These are phyloP conservation scores for Dioscorea alata DNA, from an alignment of 106 monocot genomes.

Conservation along the genomic window DNA sequence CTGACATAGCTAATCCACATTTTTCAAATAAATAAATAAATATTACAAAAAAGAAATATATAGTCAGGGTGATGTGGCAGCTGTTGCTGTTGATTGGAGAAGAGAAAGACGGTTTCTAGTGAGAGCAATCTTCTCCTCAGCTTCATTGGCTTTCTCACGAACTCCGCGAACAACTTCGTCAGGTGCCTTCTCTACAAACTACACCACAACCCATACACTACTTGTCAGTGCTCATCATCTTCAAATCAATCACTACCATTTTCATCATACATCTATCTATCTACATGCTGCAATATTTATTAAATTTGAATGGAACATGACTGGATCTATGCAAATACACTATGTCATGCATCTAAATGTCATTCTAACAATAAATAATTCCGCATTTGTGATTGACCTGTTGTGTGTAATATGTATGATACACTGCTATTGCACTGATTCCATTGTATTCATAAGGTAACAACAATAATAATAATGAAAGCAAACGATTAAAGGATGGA, in stretches of 20 bases:
- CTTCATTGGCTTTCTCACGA: conserved; percentile 66
- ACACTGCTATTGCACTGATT: too few relatives aligned
- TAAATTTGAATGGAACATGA: not conserved
- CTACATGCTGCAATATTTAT: not conserved
- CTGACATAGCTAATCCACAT: too few relatives aligned
- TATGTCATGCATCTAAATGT: too few relatives aligned
- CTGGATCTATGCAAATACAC: not conserved
- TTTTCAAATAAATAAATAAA: too few relatives aligned
- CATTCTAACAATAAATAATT: too few relatives aligned
- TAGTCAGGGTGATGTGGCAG: not conserved
- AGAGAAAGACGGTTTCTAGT: conserved; percentile 74
- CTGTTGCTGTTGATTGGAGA: conserved; percentile 56
- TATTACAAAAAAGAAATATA: too few relatives aligned
- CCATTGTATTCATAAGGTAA: too few relatives aligned
- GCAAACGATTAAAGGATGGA: too few relatives aligned
- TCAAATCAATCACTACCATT: not conserved
- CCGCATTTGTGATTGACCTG: too few relatives aligned
- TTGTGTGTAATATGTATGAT: too few relatives aligned
- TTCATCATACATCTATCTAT: not conserved
- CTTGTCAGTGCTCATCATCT: too few relatives aligned
- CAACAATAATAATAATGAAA: too few relatives aligned
- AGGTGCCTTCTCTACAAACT: conserved; percentile 93
- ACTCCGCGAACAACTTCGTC: conserved; percentile 82
- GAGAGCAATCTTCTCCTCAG: conserved; percentile 75
- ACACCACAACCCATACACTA: not conserved